Evolutionary conservation across 2,329 filamentous ascomycete genomes (phyloP).

Genomic region (Curvularia sp.): DNA sequence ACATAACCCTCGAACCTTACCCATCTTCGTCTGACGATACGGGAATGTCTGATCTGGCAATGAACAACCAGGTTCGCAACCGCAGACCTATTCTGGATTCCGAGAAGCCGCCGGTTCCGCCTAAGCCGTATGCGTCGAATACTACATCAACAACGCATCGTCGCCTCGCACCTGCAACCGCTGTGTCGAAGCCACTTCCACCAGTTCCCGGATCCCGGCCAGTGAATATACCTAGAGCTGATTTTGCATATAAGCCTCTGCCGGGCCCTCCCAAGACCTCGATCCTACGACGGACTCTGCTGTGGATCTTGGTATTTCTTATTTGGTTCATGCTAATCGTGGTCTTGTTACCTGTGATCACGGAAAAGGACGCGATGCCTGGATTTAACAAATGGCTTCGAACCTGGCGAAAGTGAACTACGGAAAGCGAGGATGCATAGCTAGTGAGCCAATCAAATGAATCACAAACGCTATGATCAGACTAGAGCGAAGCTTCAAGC

Average conservation of each 20-base stretch:
- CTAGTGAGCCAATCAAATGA: neutral
- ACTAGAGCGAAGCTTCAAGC: too few relatives aligned
- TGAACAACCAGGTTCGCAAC: neutral
- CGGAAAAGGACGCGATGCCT: constrained; percentile 16
- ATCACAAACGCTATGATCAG: neutral
- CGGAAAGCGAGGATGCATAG: neutral
- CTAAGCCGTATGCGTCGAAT: neutral
- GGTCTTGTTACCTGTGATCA: constrained; percentile 11
- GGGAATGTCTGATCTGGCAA: neutral
- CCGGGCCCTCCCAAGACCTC: neutral
- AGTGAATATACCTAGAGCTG: too few relatives aligned
- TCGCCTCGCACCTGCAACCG: neutral
- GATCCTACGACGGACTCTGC: neutral
- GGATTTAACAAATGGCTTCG: constrained; percentile 24
- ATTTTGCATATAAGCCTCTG: neutral
- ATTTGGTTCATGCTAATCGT: constrained; percentile 13
- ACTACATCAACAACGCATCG: neutral
- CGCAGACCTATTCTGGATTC: neutral
- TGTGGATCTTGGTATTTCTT: constrained; percentile 4
- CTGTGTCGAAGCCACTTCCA: constrained; percentile 5
- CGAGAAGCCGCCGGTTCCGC: constrained; percentile 3
- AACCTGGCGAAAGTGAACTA: neutral
- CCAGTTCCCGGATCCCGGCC: neutral
- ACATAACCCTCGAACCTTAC: neutral
- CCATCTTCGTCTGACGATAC: neutral